These are phyloP conservation scores for Taphrina betulina DNA, from an alignment of 1,139 yeast species.

Conservation along the genomic window DNA sequence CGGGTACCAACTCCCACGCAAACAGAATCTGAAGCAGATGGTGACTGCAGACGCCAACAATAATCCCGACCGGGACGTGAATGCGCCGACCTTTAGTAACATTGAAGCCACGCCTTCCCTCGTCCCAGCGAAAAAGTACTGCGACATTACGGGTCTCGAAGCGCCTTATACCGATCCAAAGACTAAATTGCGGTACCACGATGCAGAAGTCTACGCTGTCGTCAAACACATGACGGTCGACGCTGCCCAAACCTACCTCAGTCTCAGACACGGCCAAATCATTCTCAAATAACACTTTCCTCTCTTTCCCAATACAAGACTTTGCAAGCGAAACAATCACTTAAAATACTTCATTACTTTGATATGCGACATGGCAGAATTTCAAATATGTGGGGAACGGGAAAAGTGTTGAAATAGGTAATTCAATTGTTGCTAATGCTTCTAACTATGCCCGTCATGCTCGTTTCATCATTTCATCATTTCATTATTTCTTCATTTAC, in stretches of 20 bases:
- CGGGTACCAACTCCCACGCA: constrained; percentile 48
- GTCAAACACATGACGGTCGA: constrained; percentile 82
- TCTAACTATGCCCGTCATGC: too few species aligned
- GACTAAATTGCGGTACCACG: constrained; percentile 73
- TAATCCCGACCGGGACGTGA: constrained; percentile 29
- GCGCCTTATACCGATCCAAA: constrained; percentile 75
- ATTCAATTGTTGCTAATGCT: too few species aligned
- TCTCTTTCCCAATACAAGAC: too few species aligned
- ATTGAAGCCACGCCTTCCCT: constrained; percentile 87
- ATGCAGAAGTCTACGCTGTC: constrained; percentile 80
- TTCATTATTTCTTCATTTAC: too few species aligned
- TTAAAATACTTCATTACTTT: too few species aligned
- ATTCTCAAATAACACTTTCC: constrained; percentile 57
- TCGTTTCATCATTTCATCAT: too few species aligned
- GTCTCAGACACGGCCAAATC: constrained; percentile 83
- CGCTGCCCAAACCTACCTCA: constrained; percentile 87
- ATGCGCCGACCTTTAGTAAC: constrained; percentile 52
- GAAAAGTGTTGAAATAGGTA: too few species aligned
- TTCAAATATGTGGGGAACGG: too few species aligned
- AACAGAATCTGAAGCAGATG: constrained; percentile 74
- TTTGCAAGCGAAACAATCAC: too few species aligned
- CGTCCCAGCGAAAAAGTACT: constrained; percentile 75
- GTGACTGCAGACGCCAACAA: constrained; percentile 61
- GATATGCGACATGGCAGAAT: too few species aligned
- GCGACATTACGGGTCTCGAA: constrained; percentile 89